Evolutionary conservation across 805 yeast genomes (phyloP), one percentile per base, ranked within the genome.

Genomic region (Yarrowia yakushimensis): DNA sequence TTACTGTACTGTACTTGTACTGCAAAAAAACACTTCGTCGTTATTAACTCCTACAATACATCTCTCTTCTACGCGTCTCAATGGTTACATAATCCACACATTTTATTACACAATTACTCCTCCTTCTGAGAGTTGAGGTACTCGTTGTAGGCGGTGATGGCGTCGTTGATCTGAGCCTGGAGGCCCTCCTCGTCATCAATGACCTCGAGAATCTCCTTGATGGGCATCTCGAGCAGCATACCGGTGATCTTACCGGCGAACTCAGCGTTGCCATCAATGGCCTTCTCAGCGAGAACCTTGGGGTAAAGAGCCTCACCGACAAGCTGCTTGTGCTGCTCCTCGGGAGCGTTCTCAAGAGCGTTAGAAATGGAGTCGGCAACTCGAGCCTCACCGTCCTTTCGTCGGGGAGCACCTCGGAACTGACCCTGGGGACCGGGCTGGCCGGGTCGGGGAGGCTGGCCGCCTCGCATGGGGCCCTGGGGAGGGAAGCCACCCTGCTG

Each of bases 191-290:
- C 97, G 76, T 92, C 94, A 74, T 90, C 96, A 76, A 90, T 84
- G 76, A 93, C 82, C 66, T 88, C 87, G 73, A 92, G 79, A 71
- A 94, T 88, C 80, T 93, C 97, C 72, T 85, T 85, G 78, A 88
- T 89, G 74, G 91, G 96, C 85, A 93, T 85, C 75, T 92, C 97
- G 74, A 94, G 84, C 81, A 94, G 85, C 98, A 94, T 94, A 81
- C 98, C 97, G 69, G 99, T 94, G 76, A 94, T 90, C 82, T 92
- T 93, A 80, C 97, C 97, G 69, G 97, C 97, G 73, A 96, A 90
- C 79, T 91, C 97, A 64, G 87, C 88, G 34, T 59, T 59, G 42
- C 54, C 54, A 74, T 91, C 96, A 71, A 85, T 85, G 71, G 92
- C 90, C 79, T 88, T 88, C 73, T 90, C 91, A 69, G 91, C 85